Evolutionary conservation across 352 stramenopile genomes (phyloP).

Genomic region (Phytophthora ohioensis): DNA sequence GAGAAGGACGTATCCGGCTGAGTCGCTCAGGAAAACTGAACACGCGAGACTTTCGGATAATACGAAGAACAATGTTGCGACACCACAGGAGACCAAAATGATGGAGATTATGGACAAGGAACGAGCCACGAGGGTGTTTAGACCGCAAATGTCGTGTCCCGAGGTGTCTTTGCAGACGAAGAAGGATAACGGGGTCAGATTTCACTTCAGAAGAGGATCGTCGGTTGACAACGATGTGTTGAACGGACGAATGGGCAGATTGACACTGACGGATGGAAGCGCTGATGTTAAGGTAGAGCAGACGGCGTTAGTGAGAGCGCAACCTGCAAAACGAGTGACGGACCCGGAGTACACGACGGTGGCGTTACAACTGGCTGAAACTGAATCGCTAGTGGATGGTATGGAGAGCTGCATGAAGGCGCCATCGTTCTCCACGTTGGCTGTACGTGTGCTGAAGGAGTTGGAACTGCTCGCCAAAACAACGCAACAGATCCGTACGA

Average conservation of each 20-base stretch:
- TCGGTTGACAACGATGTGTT: slow-evolving; percentile 29
- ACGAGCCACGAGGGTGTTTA: slow-evolving; percentile 29
- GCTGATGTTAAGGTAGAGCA: background rate
- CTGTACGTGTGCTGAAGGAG: slow-evolving; percentile 51
- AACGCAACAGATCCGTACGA: slow-evolving; percentile 77
- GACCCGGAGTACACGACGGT: slow-evolving; percentile 50
- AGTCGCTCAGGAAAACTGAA: slow-evolving; percentile 61
- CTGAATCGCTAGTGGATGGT: slow-evolving; percentile 67
- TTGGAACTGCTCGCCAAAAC: slow-evolving; percentile 63
- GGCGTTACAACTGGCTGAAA: slow-evolving; percentile 60
- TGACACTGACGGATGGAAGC: slow-evolving; percentile 36
- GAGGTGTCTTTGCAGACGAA: slow-evolving; percentile 22
- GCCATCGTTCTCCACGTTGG: slow-evolving; percentile 53
- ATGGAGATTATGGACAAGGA: slow-evolving; percentile 48
- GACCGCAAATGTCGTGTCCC: slow-evolving; percentile 27
- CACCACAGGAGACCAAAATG: slow-evolving; percentile 48
- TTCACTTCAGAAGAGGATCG: slow-evolving; percentile 64
- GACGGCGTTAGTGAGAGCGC: slow-evolving; percentile 29
- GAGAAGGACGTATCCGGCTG: slow-evolving; percentile 72
- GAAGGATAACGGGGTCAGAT: slow-evolving; percentile 56
- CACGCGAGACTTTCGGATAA: slow-evolving; percentile 54
- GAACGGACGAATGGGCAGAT: slow-evolving; percentile 24
- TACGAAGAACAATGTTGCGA: slow-evolving; percentile 2
- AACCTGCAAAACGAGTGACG: slow-evolving; percentile 31
- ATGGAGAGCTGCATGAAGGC: slow-evolving; percentile 55